Conservation (phyloP, 192 early-diverging fungal species). For the Rhizophagus sp. region DNA sequence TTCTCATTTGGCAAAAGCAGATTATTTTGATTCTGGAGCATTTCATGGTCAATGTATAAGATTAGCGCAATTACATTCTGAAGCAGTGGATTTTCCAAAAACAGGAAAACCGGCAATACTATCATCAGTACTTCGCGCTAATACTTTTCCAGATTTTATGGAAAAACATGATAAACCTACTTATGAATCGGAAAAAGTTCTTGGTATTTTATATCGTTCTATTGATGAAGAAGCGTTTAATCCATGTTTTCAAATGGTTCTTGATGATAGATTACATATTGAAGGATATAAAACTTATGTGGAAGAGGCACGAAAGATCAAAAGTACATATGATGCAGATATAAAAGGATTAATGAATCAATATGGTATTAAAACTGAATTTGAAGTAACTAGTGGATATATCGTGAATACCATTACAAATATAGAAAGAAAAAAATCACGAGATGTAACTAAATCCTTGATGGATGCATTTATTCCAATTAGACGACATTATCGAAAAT, state of each 20-base stretch:
- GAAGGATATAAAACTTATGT: constrained; percentile 55
- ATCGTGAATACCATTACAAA: constrained; percentile 35
- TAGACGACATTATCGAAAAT: constrained; percentile 38
- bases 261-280: constrained; percentile 45
- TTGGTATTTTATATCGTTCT: constrained; percentile 56
- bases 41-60: constrained; percentile 49
- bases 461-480: constrained; percentile 40
- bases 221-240: constrained; percentile 46
- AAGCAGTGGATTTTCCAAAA: constrained; percentile 79
- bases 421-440: constrained; percentile 47
- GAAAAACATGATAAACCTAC: constrained; percentile 52
- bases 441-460: constrained; percentile 54
- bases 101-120: constrained; percentile 58
- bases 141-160: constrained; percentile 73
- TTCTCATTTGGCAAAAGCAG: constrained; percentile 65
- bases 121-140: constrained; percentile 39
- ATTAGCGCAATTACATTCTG: constrained; percentile 68
- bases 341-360: constrained; percentile 64
- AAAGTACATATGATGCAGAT: constrained; percentile 54
- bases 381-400: constrained; percentile 43
- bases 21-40: constrained; percentile 48
- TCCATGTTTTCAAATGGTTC: constrained; percentile 42
- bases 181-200: constrained; percentile 55
- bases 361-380: constrained; percentile 53
- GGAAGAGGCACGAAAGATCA: constrained; percentile 43